Base-by-base conservation (phyloP, 495 filamentous ascomycete genomes). In the Haplographium delicatum region DNA sequence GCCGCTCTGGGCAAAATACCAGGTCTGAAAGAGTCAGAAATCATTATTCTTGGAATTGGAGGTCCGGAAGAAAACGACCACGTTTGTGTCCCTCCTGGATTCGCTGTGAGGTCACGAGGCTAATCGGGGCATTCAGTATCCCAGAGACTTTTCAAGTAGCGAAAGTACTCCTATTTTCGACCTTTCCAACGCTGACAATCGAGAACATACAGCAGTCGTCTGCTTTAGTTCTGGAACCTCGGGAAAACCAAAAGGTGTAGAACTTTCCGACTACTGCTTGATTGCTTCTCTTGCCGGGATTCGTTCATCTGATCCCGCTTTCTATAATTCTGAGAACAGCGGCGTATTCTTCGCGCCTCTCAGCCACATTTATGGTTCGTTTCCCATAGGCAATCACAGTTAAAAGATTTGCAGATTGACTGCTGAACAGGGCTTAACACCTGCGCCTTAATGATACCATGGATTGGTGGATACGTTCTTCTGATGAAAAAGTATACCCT, bases 401-500 rank as follows among this genome's bases (percentile, higher is more conserved):
- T n/a, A n/a, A n/a, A n/a, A n/a, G n/a, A n/a, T n/a, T n/a, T n/a
- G n/a, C n/a, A n/a, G n/a, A n/a, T n/a, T n/a, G n/a, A n/a, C n/a
- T n/a, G n/a, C n/a, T n/a, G n/a, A n/a, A n/a, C 13, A 31, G 28
- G 28, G 6, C 28, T 31, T 6, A 31, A 31, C 28, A 31, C 28
- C 28, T 6, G 6, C 7, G 28, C 7, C 6, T 31, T 31, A 13
- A 31, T 31, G 28, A 13, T 6, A 6, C 7, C 13, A 31, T 31
- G 28, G 28, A 6, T 83, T 80, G 91, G 91, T 11, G 69, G 81
- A 45, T 70, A 75, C 28, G 70, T 80, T 0, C 64, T 90, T 1
- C 81, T 95, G 7, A 84, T 96, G 79, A 66, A 82, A 11, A 84
- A 84, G 38, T 96, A 95, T 64, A 86, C 90, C 30, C 71, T 96